Percentiles rank a stretch among this genome's conserved stretches.
These are phyloP conservation scores for Botrytis sinoallii DNA, from an alignment of 2,329 filamentous ascomycete genomes.

Conservation along the genomic window DNA sequence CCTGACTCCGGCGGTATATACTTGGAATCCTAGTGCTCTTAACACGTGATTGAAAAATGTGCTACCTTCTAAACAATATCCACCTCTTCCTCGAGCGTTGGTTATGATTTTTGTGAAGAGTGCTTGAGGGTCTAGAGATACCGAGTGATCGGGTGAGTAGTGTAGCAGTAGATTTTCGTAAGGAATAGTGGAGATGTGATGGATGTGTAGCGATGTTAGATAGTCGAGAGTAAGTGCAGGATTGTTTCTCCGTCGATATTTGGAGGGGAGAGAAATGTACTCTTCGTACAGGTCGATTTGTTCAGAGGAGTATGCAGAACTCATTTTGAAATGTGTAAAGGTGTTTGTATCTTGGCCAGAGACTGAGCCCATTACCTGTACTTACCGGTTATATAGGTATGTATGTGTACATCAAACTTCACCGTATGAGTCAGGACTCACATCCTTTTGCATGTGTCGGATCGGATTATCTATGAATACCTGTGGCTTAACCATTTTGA, in stretches of 20 bases:
- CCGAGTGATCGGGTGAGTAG: slow-evolving; percentile 27
- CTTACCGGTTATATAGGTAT: not conserved
- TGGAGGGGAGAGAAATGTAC: slow-evolving; percentile 27
- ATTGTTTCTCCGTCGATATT: slow-evolving; percentile 21
- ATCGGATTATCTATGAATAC: not conserved
- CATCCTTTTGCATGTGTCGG: not conserved
- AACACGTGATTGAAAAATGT: slow-evolving; percentile 54
- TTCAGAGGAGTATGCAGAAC: slow-evolving; percentile 25
- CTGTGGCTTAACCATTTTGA: not conserved
- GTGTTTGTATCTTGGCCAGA: not conserved
- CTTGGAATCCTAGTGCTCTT: slow-evolving; percentile 49
- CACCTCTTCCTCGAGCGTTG: slow-evolving; percentile 44
- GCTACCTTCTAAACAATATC: slow-evolving; percentile 60
- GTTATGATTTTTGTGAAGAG: slow-evolving; percentile 34
- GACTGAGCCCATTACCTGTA: not conserved
- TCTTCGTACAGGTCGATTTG: slow-evolving; percentile 31
- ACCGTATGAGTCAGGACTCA: not conserved
- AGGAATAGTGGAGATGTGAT: slow-evolving; percentile 30
- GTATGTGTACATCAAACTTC: not conserved
- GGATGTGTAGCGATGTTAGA: slow-evolving; percentile 29
- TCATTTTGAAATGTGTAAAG: not conserved
- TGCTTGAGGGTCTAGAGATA: slow-evolving; percentile 30
- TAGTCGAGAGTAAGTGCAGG: slow-evolving; percentile 27
- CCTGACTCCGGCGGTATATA: slow-evolving; percentile 51
- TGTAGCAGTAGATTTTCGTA: slow-evolving; percentile 35